Conservation (phyloP, 2,329 filamentous ascomycete species). For the Canariomyces notabilis region DNA sequence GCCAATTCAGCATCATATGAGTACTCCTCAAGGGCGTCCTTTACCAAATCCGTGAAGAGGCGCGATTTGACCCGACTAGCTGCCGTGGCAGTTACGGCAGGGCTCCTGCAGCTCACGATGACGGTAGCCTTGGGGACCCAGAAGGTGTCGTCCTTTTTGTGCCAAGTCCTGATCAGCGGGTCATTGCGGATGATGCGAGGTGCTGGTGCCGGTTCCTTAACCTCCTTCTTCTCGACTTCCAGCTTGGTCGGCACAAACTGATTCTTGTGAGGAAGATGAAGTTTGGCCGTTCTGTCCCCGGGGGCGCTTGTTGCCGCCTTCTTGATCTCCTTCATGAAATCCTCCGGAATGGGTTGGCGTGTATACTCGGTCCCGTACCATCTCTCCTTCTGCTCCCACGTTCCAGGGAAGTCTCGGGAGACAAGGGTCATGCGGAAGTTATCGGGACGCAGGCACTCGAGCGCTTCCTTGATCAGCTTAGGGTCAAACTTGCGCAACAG, state of each 20-base stretch:
- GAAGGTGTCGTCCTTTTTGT: conserved; percentile 97
- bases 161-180: conserved; percentile 77
- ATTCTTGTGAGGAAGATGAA: conserved; percentile 88
- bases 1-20: conserved; percentile 94
- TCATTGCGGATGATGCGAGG: conserved; percentile 86
- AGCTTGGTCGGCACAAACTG: conserved; percentile 92
- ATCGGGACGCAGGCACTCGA: conserved; percentile 73
- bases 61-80: conserved; percentile 72
- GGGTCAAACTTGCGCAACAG: conserved; percentile 77
- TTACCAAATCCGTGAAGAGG: conserved; percentile 78
- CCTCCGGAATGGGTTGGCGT: conserved; percentile 69
- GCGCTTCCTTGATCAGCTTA: conserved; percentile 65
- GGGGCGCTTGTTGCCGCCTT: conserved; percentile 55
- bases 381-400: conserved; percentile 84
- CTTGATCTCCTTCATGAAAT: conserved; percentile 68
- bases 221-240: conserved; percentile 90
- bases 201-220: conserved; percentile 65
- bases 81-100: conserved; percentile 72
- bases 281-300: conserved; percentile 57
- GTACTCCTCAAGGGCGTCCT: conserved; percentile 86
- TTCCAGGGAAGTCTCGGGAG: conserved; percentile 75
- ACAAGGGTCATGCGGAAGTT: conserved; percentile 84
- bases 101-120: conserved; percentile 72
- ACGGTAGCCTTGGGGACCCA: conserved; percentile 96
- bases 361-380: conserved; percentile 98